These are phyloP conservation scores for Sechiopsis laciniata DNA, from an alignment of 306 rosid genomes.

Conservation along the genomic window DNA sequence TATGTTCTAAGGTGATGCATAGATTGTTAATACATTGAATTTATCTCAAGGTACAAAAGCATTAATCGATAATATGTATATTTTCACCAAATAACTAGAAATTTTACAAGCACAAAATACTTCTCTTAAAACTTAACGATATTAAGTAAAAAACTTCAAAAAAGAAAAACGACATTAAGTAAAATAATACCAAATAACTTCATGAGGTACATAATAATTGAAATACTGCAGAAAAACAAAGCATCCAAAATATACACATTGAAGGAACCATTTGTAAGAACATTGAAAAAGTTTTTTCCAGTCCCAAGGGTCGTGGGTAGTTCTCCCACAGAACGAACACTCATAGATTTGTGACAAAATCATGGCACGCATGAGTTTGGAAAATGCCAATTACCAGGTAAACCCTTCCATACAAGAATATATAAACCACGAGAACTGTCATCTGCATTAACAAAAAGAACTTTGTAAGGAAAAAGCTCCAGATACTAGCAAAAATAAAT, in stretches of 20 bases:
- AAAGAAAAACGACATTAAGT: not conserved
- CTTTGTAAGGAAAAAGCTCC: conserved; percentile 13
- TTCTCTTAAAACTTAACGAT: not conserved
- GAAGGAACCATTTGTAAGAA: conserved; percentile 8
- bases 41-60: not conserved
- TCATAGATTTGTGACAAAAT: not conserved
- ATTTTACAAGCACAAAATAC: not conserved
- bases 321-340: not conserved
- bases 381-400: conserved; percentile 65
- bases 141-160: not conserved
- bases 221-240: not conserved
- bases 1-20: not conserved
- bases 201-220: not conserved
- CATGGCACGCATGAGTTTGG: conserved; percentile 1
- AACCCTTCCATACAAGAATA: conserved; percentile 83
- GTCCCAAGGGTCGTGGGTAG: not conserved
- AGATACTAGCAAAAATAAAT: conserved; percentile 19
- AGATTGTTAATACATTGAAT: not conserved
- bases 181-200: not conserved
- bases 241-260: not conserved
- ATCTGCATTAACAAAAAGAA: conserved; percentile 49
- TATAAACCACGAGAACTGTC: conserved; percentile 87
- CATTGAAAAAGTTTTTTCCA: not conserved
- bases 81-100: not conserved
- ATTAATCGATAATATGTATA: not conserved